Evolutionary conservation across 192 early-diverging fungal species (phyloP).

Genomic region (Rhizophagus sp.): DNA sequence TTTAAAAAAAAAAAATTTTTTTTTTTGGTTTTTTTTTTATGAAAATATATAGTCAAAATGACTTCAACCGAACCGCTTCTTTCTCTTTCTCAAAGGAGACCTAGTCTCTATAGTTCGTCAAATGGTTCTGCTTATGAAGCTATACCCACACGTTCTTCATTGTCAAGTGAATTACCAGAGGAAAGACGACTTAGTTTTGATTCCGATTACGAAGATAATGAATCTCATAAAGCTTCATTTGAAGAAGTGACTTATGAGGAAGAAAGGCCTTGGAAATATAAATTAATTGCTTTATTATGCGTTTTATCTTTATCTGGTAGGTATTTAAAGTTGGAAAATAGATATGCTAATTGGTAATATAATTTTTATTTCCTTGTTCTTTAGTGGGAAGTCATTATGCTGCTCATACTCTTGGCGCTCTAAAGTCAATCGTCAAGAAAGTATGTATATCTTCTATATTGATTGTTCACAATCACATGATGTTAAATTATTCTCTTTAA

Average conservation of each 20-base stretch:
- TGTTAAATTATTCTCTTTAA: neutral
- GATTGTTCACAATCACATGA: neutral
- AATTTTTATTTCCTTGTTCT: neutral
- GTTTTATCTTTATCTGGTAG: slow-evolving; percentile 63
- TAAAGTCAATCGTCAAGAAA: slow-evolving; percentile 68
- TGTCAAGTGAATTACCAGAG: neutral
- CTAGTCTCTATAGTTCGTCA: neutral
- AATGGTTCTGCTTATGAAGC: neutral
- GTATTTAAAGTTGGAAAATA: slow-evolving; percentile 1
- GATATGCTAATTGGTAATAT: neutral
- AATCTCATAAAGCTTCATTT: neutral
- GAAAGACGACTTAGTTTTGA: neutral
- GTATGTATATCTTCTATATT: slow-evolving; percentile 34
- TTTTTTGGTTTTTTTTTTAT: too few species aligned
- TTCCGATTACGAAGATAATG: neutral
- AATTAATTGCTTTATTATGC: slow-evolving; percentile 58
- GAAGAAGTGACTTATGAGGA: neutral
- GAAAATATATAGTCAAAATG: neutral
- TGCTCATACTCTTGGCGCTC: slow-evolving; percentile 67
- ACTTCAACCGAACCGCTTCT: neutral
- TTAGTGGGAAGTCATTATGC: slow-evolving; percentile 72
- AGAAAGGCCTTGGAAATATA: slow-evolving; percentile 45
- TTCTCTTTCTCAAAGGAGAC: neutral
- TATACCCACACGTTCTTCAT: neutral
- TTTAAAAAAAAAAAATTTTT: too few species aligned